Conservation (phyloP, 202 grass and related monocot genomes). For the Carex sylvatica region DNA sequence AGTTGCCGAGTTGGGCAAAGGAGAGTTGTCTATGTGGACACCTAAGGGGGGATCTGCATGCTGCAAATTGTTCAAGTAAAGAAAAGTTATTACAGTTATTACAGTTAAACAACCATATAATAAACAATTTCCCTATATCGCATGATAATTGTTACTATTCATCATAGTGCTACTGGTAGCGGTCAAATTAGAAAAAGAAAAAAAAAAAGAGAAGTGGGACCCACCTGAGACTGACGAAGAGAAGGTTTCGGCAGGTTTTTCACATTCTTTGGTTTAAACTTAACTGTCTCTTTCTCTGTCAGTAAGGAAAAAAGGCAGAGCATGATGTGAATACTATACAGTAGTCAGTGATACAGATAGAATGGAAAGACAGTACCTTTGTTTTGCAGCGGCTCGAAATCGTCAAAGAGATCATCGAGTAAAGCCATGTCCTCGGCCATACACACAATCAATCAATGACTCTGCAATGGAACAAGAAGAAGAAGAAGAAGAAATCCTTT, state of each 20-base stretch:
- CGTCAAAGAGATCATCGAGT: background rate
- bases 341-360: too few species aligned
- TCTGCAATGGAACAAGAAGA: too few species aligned
- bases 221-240: background rate
- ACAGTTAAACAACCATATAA: background rate
- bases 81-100: too few species aligned
- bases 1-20: background rate
- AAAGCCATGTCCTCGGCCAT: background rate
- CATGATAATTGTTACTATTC: background rate
- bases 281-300: background rate
- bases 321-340: background rate
- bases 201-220: background rate
- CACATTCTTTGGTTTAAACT: background rate
- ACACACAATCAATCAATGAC: background rate
- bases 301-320: background rate
- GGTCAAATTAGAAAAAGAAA: background rate
- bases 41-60: background rate
- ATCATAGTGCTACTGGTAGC: too few species aligned
- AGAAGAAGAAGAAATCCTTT: too few species aligned
- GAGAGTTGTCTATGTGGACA: background rate
- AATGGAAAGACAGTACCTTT: background rate
- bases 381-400: background rate
- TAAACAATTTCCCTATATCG: background rate
- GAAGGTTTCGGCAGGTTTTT: background rate
- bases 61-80: constrained; percentile 2